Evolutionary conservation across 495 filamentous ascomycete species (phyloP).

Genomic region (Penicillium soppii): DNA sequence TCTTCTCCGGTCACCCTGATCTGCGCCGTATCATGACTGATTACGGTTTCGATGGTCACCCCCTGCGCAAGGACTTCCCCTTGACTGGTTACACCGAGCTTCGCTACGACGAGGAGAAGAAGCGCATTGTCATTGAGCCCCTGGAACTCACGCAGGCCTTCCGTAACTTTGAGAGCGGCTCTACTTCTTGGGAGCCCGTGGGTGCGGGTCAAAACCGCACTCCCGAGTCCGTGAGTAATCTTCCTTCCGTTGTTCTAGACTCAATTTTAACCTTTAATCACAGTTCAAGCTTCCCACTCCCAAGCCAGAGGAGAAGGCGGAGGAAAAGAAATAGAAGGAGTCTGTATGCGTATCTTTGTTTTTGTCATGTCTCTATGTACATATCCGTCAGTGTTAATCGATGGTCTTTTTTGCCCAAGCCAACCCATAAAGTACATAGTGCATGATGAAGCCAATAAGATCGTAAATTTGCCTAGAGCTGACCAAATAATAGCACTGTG

Average conservation of each 20-base stretch:
- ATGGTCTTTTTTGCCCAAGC: conserved; percentile 22
- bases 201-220: conserved; percentile 75
- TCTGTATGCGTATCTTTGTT: conserved; percentile 42
- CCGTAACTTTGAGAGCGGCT: conserved; percentile 93
- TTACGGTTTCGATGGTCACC: conserved; percentile 98
- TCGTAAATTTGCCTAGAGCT: background rate
- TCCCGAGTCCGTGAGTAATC: conserved; percentile 64
- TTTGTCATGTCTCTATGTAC: conserved; percentile 44
- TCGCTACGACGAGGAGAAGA: conserved; percentile 98
- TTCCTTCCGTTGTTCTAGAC: background rate
- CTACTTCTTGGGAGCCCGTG: conserved; percentile 78
- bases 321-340: conserved; percentile 84
- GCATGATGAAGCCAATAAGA: background rate
- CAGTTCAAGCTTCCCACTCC: conserved; percentile 91
- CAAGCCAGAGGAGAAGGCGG: conserved; percentile 87
- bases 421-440: too few relatives aligned
- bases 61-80: conserved; percentile 96
- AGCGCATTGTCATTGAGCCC: conserved; percentile 96
- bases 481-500: too few relatives aligned
- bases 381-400: conserved; percentile 42
- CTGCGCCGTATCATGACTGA: conserved; percentile 98
- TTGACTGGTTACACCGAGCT: conserved; percentile 98
- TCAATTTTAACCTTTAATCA: conserved; percentile 11
- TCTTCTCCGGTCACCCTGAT: conserved; percentile 94
- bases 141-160: conserved; percentile 98